Evolutionary conservation across 192 early-diverging fungal genomes (phyloP).

Genomic region (Haplosporangium gracile): DNA sequence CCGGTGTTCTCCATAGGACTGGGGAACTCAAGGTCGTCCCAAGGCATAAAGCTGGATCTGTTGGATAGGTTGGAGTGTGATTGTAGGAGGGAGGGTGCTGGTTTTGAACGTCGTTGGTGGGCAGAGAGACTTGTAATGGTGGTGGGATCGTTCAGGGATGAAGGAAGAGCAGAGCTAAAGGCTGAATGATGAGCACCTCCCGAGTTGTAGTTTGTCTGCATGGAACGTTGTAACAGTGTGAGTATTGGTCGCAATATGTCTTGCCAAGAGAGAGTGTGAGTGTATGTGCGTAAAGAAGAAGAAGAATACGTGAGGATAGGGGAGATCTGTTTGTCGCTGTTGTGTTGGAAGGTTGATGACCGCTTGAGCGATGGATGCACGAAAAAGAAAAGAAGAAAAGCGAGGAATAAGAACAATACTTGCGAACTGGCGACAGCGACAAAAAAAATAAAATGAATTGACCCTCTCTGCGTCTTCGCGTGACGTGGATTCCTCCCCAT

Average conservation of each 20-base stretch:
- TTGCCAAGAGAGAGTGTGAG: not conserved
- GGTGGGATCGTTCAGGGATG: conserved; percentile 8
- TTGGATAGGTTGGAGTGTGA: conserved; percentile 4
- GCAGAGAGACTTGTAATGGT: not conserved
- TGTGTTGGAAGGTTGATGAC: too few relatives aligned
- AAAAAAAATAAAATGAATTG: not conserved
- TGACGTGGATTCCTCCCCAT: not conserved
- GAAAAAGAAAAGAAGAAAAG: too few relatives aligned
- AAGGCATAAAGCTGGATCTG: conserved; percentile 30
- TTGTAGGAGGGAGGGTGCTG: conserved; percentile 10
- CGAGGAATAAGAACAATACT: too few relatives aligned
- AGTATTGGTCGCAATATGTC: not conserved
- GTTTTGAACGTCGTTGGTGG: conserved; percentile 19
- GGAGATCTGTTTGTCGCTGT: too few relatives aligned
- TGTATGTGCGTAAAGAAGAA: not conserved
- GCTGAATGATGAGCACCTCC: not conserved
- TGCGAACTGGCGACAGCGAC: not conserved
- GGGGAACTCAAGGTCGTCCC: conserved; percentile 50
- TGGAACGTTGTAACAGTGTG: not conserved
- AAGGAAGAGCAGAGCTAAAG: not conserved
- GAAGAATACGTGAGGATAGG: not conserved
- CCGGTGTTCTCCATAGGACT: conserved; percentile 40
- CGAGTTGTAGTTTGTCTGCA: not conserved
- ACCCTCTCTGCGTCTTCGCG: not conserved
- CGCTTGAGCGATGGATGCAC: too few relatives aligned